Percentiles rank a stretch among this genome's conserved stretches.
phyloP scores from a whole-genome alignment of 306 rosid genomes.

The Vigna trinervia region DNA sequence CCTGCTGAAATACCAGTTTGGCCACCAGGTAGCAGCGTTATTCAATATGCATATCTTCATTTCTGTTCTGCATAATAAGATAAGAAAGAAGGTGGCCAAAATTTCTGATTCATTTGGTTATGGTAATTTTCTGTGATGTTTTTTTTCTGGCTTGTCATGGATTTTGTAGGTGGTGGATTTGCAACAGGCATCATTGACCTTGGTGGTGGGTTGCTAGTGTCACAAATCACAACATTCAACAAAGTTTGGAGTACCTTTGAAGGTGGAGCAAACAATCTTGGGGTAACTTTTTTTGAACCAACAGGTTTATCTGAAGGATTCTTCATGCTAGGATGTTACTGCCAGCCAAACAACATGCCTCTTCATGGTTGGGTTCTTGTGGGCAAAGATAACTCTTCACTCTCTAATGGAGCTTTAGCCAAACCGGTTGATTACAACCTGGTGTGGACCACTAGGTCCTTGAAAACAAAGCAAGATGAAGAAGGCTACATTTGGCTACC shows the following conservation, averaged over 20 bases:
- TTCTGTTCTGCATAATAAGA: background rate
- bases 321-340: conserved; percentile 62
- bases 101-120: background rate
- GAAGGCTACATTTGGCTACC: conserved; percentile 76
- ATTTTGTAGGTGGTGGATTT: conserved; percentile 60
- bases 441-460: conserved; percentile 61
- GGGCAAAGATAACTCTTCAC: conserved; percentile 50
- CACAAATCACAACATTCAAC: conserved; percentile 60
- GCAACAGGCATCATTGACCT: conserved; percentile 68
- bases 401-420: conserved; percentile 42
- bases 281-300: conserved; percentile 81
- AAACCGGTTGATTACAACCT: conserved; percentile 67
- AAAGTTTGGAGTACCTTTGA: conserved; percentile 64
- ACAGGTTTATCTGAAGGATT: conserved; percentile 63
- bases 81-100: background rate
- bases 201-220: conserved; percentile 68
- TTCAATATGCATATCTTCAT: background rate
- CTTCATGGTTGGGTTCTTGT: conserved; percentile 75
- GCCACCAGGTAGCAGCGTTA: conserved; percentile 48
- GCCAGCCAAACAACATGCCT: conserved; percentile 69
- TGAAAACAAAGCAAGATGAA: conserved; percentile 54
- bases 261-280: conserved; percentile 73
- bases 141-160: background rate
- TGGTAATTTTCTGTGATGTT: background rate
- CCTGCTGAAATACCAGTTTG: conserved; percentile 61